Evolutionary conservation across 768 basidiomycete genomes (phyloP), one percentile per base, ranked within the genome.

Genomic region (Phylloporus sp.): DNA sequence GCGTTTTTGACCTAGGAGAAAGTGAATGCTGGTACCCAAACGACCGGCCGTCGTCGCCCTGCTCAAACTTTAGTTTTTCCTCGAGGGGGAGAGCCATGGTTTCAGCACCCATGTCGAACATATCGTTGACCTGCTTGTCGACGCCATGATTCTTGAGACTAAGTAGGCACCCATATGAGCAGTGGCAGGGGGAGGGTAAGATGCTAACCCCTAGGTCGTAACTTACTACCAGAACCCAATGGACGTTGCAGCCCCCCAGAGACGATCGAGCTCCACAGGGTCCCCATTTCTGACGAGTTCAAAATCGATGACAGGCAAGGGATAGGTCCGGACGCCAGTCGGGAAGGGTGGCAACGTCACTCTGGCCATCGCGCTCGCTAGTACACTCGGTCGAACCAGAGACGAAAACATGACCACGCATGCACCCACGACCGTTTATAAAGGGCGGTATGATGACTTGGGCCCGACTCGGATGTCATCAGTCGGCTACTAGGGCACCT

Each of bases 191-290:
- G n/a, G n/a, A n/a, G n/a, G n/a, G n/a, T n/a, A n/a, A n/a, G n/a
- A n/a, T n/a, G n/a, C n/a, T n/a, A n/a, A n/a, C n/a, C n/a, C n/a
- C n/a, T n/a, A n/a, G n/a, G n/a, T 47, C 38, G 14, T 38, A 24
- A 73, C 75, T 57, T 56, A 76, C 73, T 78, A 79, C 72, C 77
- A 79, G 60, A 79, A 79, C 2, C 77, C 78, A 14, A 78, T 63
- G 22, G 66, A 62, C 0, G 72, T 75, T n/a, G 74, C 72, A 0
- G 76, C 76, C 18, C 71, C 57, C 72, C 73, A 78, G 18, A 79
- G 67, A 41, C 56, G 66, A 8, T 71, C 65, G 7, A 72, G 58
- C 57, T 77, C 78, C 3, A 44, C 46, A 9, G 56, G 15, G 27
- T 74, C 65, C 1, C 70, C 58, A 0, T 55, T 54, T 22, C 63